Percentiles rank a stretch among this genome's conserved stretches.
These are phyloP conservation scores for Rhododendron molle DNA, from an alignment of 148 eudicot genomes.

Conservation along the genomic window DNA sequence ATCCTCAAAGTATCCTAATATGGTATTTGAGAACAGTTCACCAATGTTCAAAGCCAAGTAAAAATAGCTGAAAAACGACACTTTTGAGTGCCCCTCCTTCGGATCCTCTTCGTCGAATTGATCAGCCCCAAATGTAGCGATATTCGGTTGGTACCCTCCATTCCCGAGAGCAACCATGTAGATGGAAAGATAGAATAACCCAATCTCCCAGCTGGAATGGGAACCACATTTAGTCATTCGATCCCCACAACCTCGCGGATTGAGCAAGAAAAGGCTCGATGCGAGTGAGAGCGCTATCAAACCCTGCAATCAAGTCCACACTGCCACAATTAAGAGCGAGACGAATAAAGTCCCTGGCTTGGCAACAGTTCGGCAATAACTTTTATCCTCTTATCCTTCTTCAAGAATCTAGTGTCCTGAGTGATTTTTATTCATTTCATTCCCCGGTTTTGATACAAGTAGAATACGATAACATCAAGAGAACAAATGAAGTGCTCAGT, in stretches of 20 bases:
- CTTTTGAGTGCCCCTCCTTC: conserved; percentile 61
- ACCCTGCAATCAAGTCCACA: conserved; percentile 49
- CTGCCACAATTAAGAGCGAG: neutral
- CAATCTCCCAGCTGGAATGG: conserved; percentile 65
- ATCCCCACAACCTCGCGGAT: conserved; percentile 71
- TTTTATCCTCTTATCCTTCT: neutral
- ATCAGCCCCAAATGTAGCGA: conserved; percentile 90
- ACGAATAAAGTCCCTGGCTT: neutral
- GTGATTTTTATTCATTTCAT: no score
- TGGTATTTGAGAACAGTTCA: conserved; percentile 71
- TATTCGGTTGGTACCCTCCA: conserved; percentile 90
- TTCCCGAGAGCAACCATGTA: conserved; percentile 81
- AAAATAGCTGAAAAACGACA: conserved; percentile 88
- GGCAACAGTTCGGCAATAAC: neutral
- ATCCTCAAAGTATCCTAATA: conserved; percentile 71
- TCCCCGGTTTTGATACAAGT: no score
- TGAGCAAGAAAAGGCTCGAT: conserved; percentile 62
- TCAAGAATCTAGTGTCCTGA: no score
- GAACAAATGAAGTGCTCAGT: no score
- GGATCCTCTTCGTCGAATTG: conserved; percentile 75
- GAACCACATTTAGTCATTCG: conserved; percentile 34
- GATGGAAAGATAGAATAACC: conserved; percentile 67
- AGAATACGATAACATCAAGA: neutral
- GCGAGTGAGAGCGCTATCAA: conserved; percentile 49
- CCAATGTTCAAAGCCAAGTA: conserved; percentile 87